Evolutionary conservation across 1,284 basidiomycete species (phyloP), one percentile per base, ranked within the genome.

Genomic region (Austroboletus novae-zelandiae): DNA sequence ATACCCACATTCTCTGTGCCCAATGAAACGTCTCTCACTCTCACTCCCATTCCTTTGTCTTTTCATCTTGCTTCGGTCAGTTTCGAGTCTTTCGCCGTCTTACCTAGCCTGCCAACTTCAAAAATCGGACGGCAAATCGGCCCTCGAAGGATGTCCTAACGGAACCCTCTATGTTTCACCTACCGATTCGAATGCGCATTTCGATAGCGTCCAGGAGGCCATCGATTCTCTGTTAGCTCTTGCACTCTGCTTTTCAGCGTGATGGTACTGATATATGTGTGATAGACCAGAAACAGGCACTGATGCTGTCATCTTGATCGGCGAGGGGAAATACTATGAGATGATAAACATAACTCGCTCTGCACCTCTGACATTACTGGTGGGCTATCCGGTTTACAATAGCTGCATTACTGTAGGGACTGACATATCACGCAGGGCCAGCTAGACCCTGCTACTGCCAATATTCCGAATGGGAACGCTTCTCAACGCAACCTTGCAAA

Each of bases 281-380:
- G 29, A 37, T 43, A 83, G 79, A 23, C 72, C 75, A 0, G 55
- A 70, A 27, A 58, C 65, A 17, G 73, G 71, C 6, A 35, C 27
- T 29, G 27, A 56, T 8, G 75, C 73, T 0, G 68, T 67, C 11
- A 81, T 87, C 39, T 73, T 86, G n/a, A 72, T 87, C 37, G 82
- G 74, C 3, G 70, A 71, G 46, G 85, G 84, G n/a, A 70, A 78
- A 45, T 87, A 86, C 56, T 75, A 76, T 40, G 84, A 86, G 62
- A 76, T 72, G 0, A 61, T 86, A 4, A 84, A 81, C 45, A 68
- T 86, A 15, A 78, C 81, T 1, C 70, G 81, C 31, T 66, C 65
- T 45, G 79, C 67, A 1, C 77, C 82, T n/a, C 59, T 84, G 18
- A 82, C 77, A 0, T 65, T 86, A 10, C 69, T 86, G 31, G 81